phyloP scores from a whole-genome alignment of 1,139 yeast genomes.

The Saccharomyces uvarum region DNA sequence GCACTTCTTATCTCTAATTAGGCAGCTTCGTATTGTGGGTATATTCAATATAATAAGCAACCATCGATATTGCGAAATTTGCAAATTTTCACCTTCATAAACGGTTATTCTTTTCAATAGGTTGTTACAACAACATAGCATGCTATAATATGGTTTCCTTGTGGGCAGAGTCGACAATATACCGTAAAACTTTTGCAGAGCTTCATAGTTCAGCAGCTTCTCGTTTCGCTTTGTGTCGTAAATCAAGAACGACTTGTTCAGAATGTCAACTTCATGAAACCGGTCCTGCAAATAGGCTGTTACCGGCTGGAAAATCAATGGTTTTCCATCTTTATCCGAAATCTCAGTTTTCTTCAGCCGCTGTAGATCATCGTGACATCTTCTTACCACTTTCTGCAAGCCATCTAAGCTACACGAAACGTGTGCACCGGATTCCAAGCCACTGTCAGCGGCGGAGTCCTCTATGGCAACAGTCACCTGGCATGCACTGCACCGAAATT shows the following conservation, averaged over 20 bases:
- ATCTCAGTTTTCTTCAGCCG: slow-evolving; percentile 6
- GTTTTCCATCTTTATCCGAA: slow-evolving; percentile 17
- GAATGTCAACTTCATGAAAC: slow-evolving; percentile 37
- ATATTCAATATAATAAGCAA: slow-evolving; percentile 53
- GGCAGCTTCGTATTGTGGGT: slow-evolving; percentile 47
- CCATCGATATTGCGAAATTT: slow-evolving; percentile 38
- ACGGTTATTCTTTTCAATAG: slow-evolving; percentile 37
- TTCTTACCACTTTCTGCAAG: slow-evolving; percentile 7
- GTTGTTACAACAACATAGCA: slow-evolving; percentile 44
- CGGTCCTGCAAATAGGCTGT: slow-evolving; percentile 38
- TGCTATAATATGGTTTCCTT: slow-evolving; percentile 47
- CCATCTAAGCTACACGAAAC: slow-evolving; percentile 3
- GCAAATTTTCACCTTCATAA: slow-evolving; percentile 30
- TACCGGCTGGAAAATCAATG: slow-evolving; percentile 44
- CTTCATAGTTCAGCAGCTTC: slow-evolving; percentile 36
- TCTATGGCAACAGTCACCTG: slow-evolving; percentile 35
- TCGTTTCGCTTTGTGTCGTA: slow-evolving; percentile 22
- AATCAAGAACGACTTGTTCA: slow-evolving; percentile 44
- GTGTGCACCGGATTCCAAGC: not conserved
- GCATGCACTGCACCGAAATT: slow-evolving; percentile 53
- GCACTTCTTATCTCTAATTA: slow-evolving; percentile 30
- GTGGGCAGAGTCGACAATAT: slow-evolving; percentile 47
- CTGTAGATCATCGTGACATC: slow-evolving; percentile 8
- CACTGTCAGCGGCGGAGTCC: not conserved
- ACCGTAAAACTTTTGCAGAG: slow-evolving; percentile 39